phyloP scores from a whole-genome alignment of 108 stramenopile species.

The Phaeodactylum tricornutum region DNA sequence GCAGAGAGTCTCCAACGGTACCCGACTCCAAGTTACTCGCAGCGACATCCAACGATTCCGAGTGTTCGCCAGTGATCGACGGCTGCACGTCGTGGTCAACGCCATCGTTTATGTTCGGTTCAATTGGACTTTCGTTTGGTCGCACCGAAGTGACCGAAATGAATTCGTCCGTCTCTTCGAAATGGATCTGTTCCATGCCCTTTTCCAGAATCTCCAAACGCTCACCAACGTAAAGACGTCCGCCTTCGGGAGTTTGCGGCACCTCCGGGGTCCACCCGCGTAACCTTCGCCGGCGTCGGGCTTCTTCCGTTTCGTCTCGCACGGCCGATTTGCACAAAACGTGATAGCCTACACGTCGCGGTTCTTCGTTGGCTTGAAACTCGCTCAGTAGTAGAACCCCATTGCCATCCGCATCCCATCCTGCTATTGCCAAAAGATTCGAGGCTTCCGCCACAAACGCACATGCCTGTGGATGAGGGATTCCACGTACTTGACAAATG shows the following conservation, averaged over 20 bases:
- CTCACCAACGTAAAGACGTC: conserved; percentile 38
- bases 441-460: conserved; percentile 69
- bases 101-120: too few species aligned
- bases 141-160: conserved; percentile 21
- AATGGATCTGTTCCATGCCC: conserved; percentile 40
- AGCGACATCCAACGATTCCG: neutral
- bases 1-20: conserved; percentile 3
- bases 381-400: conserved; percentile 68
- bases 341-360: conserved; percentile 36
- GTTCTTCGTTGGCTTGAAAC: conserved; percentile 44
- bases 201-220: conserved; percentile 19
- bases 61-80: neutral
- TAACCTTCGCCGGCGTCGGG: conserved; percentile 26
- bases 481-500: conserved; percentile 65
- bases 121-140: neutral
- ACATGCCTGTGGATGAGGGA: conserved; percentile 70
- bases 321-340: conserved; percentile 34
- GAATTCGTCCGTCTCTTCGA: conserved; percentile 52
- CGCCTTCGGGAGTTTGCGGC: conserved; percentile 21
- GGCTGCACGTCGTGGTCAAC: too few species aligned
- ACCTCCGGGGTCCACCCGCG: conserved; percentile 28
- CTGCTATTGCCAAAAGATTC: conserved; percentile 63
- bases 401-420: conserved; percentile 78
- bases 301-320: conserved; percentile 42
- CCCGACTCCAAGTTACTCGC: conserved; percentile 5